Percentiles rank a stretch among this genome's conserved stretches.
Conservation (phyloP, 2,329 filamentous ascomycete species). For the Colletotrichum sidae region DNA sequence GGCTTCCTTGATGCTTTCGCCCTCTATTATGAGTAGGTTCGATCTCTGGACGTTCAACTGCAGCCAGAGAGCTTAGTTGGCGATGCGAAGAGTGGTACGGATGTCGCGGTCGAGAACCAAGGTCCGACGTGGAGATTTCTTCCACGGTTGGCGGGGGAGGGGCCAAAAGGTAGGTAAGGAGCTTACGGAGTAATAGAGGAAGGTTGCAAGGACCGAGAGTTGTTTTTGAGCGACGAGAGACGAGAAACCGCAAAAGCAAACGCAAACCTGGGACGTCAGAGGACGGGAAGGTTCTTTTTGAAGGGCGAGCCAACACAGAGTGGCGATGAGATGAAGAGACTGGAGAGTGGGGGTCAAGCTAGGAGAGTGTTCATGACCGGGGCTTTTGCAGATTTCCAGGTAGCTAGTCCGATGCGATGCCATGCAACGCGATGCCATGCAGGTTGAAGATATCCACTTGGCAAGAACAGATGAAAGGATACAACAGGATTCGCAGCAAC, state of each 20-base stretch:
- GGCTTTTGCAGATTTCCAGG: no score
- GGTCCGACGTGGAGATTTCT: no score
- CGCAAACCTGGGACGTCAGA: no score
- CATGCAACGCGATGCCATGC: slow-evolving; percentile 17
- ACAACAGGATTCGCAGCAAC: slow-evolving; percentile 2
- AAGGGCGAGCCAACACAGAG: slow-evolving; percentile 5
- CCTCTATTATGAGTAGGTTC: not conserved
- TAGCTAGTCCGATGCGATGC: slow-evolving; percentile 1
- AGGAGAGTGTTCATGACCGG: not conserved
- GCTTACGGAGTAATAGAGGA: not conserved
- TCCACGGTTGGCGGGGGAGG: not conserved
- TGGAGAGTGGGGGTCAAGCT: slow-evolving; percentile 1
- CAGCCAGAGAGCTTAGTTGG: not conserved
- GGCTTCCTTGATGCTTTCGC: not conserved
- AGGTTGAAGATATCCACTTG: not conserved
- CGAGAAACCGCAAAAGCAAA: not conserved
- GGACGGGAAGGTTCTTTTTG: not conserved
- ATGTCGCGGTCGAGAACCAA: not conserved
- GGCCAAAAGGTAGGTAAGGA: not conserved
- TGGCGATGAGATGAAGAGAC: slow-evolving; percentile 20
- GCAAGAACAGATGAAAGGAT: not conserved
- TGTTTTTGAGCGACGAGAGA: not conserved
- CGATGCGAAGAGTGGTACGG: not conserved
- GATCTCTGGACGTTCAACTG: not conserved
- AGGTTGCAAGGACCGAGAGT: no score